Evolutionary conservation across 495 filamentous ascomycete genomes (phyloP), one percentile per base, ranked within the genome.

Genomic region (Cercophora samala): DNA sequence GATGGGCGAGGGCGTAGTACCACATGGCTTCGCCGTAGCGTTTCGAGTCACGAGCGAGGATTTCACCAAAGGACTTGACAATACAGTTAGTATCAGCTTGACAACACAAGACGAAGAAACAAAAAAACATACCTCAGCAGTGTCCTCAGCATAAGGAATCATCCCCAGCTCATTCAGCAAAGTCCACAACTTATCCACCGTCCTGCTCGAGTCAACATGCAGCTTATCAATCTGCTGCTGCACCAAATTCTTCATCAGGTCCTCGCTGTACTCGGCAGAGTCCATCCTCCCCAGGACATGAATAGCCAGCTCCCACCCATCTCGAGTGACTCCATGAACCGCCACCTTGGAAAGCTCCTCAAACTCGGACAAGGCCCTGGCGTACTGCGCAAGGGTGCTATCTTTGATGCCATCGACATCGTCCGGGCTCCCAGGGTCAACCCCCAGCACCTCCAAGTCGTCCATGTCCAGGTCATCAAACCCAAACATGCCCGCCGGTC

Each of bases 261-360:
- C 86, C 70, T 89, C 86, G 37, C 88, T 90, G 64, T 83, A 78
- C 58, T 83, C 74, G 1, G 78, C 74, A 65, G 93, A 87, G 60
- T 92, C 87, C 66, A 97, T 78, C 26, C 93, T 85, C 51, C 87
- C 87, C 32, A 96, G 78, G 17, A 95, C 83, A 56, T 91, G 85
- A 63, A 97, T 84, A 0, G 91, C 89, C 65, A 97, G 76, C 76
- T 97, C 90, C 93, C 93, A 97, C 13, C 93, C 93, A 63, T 91
- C 88, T 17, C 85, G 79, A 55, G 70, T 64, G 11, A 77, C 73
- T 62, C 79, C 77, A 72, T 74, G 42, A 42, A 74, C 76, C 59
- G 69, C 68, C 15, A 70, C 61, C 11, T 73, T 60, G 1, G 71
- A 70, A 22, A 85, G 62, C 5, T 78, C 68, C 19, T 80, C 80